Evolutionary conservation across 1,284 basidiomycete species (phyloP), one percentile per base, ranked within the genome.

Genomic region (Thecaphora frezii): DNA sequence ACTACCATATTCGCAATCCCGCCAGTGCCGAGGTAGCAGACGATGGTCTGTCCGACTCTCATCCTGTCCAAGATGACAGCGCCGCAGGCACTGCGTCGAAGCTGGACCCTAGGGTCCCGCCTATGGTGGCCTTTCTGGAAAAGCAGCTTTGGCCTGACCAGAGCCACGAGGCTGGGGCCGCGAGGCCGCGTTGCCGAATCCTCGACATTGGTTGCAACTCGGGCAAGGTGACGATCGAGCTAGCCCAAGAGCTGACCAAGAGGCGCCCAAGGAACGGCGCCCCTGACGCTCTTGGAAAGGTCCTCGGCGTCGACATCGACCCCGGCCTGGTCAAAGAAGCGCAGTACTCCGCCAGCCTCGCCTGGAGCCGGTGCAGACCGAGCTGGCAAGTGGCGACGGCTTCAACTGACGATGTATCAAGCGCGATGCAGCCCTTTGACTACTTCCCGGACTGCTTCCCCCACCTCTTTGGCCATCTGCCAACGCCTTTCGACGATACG

Each of bases 1-100:
- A 66, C 54, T 63, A 66, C 33, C 55, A 63, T 51, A 66, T 66
- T 28, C 52, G 56, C 47, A 66, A 66, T 23, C 64, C 64, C 14
- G 24, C 51, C 43, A 9, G 8, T n/a, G n/a, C n/a, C n/a, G n/a
- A n/a, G n/a, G n/a, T n/a, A n/a, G n/a, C n/a, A n/a, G n/a, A n/a
- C n/a, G n/a, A n/a, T n/a, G n/a, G n/a, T n/a, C n/a, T n/a, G n/a
- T n/a, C n/a, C n/a, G n/a, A n/a, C n/a, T n/a, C n/a, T n/a, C n/a
- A n/a, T n/a, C n/a, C n/a, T n/a, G n/a, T n/a, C n/a, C n/a, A n/a
- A n/a, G n/a, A n/a, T n/a, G n/a, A n/a, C n/a, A n/a, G n/a, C n/a
- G n/a, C n/a, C n/a, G n/a, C n/a, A n/a, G n/a, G n/a, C n/a, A n/a
- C n/a, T n/a, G n/a, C n/a, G n/a, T n/a, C n/a, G n/a, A 36, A 7